Evolutionary conservation across 2,329 filamentous ascomycete genomes (phyloP), one percentile per base, ranked within the genome.

Genomic region (Cladophialophora bantiana): DNA sequence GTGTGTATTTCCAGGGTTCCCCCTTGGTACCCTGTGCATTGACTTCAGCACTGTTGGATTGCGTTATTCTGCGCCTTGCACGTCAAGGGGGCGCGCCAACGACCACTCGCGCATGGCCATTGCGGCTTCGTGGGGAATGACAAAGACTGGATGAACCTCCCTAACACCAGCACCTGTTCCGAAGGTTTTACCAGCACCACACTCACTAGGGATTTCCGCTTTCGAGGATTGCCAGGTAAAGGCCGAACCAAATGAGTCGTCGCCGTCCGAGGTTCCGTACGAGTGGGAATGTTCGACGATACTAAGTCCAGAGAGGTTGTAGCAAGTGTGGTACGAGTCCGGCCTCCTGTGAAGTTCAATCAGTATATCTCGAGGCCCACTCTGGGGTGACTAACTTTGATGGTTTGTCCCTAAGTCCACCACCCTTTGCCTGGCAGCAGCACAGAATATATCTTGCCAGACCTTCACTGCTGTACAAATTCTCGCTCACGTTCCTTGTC

Each of bases 251-350:
- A 81, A 79, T 5, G 68, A 69, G 15, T 71, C 69, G 35, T 72
- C 71, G 3, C 74, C 72, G 36, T 77, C 76, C n/a, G 36, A 35
- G 1, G 32, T 32, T 6, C 45, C 59, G 57, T 84, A 85, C 42
- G 78, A 78, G 71, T 85, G 86, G 45, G 79, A 75, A 77, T 97
- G 87, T 79, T 96, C 92, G 31, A 90, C 90, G 61, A 89, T 90
- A 77, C 92, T 95, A 71, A 98, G 83, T 4, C 94, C 94, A 26
- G 90, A 89, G 20, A 98, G 85, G 35, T 94, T 92, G 80, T 98
- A 98, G 81, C 92, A 95, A 53, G 93, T 93, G 79, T 98, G 94
- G 75, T 98, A 97, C 57, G 90, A 89, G 80, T 98, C 94, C 4
- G 93, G 89, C 68, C 84, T 84, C 74, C 91, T 93, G 73, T 35